phyloP scores from a whole-genome alignment of 208 protist species.

The Spongospora subterranea region DNA sequence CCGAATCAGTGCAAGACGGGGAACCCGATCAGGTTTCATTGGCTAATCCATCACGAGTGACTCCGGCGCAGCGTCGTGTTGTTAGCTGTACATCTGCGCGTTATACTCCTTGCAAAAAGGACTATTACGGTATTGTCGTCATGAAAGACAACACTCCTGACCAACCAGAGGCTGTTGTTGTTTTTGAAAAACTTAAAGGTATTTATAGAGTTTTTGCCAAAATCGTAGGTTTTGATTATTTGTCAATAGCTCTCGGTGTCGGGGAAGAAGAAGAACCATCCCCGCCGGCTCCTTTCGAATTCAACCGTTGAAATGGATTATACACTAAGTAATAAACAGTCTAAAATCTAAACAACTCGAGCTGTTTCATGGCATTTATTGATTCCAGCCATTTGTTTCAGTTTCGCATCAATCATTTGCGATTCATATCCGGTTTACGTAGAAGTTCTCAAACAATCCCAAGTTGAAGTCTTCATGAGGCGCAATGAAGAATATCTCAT shows the following conservation, averaged over 20 bases:
- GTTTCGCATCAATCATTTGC: too few species aligned
- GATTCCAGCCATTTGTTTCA: too few species aligned
- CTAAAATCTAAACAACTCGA: too few species aligned
- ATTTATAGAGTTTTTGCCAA: not conserved
- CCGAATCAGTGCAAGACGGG: not conserved
- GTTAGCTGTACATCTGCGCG: not conserved
- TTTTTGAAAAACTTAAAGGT: conserved; percentile 19
- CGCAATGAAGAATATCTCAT: too few species aligned
- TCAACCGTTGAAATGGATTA: conserved; percentile 59
- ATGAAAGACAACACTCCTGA: conserved; percentile 72
- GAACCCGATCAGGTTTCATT: not conserved
- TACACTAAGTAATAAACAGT: not conserved
- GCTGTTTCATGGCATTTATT: too few species aligned
- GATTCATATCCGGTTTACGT: not conserved
- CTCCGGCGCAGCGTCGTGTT: not conserved
- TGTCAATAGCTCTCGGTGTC: not conserved
- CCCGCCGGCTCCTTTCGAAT: conserved; percentile 74
- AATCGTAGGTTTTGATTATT: not conserved
- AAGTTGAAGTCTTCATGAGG: too few species aligned
- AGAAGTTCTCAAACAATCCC: not conserved
- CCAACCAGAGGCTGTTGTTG: conserved; percentile 71
- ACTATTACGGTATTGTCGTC: conserved; percentile 73
- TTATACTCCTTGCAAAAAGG: conserved; percentile 54
- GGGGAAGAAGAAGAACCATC: conserved; percentile 65
- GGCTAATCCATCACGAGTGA: not conserved